These are phyloP conservation scores for Gastrolobium villosum DNA, from an alignment of 306 rosid species.

Conservation along the genomic window DNA sequence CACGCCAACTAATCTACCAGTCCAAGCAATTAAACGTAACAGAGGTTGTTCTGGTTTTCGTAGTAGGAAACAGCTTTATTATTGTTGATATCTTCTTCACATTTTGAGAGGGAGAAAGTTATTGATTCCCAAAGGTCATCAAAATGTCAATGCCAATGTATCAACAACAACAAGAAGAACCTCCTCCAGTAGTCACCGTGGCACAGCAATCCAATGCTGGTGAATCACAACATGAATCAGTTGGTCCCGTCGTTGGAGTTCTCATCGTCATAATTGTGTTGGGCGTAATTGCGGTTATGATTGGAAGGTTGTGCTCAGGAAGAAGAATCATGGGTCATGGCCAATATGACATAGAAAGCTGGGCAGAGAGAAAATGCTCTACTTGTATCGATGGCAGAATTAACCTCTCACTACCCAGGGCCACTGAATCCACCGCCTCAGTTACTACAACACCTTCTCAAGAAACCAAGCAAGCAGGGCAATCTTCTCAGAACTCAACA, in stretches of 20 bases:
- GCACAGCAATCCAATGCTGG: constrained; percentile 37
- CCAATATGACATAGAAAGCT: constrained; percentile 77
- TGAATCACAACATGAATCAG: constrained; percentile 53
- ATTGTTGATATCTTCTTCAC: neutral
- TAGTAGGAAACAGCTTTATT: neutral
- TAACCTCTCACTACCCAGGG: constrained; percentile 44
- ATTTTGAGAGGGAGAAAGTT: neutral
- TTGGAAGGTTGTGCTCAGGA: constrained; percentile 69
- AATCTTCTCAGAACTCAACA: constrained; percentile 52
- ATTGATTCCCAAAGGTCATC: neutral
- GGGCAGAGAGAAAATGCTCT: constrained; percentile 90
- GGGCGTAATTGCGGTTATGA: constrained; percentile 60
- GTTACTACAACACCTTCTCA: constrained; percentile 54
- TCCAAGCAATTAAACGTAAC: too few relatives aligned
- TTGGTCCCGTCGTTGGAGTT: constrained; percentile 65
- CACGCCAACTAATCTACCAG: too few relatives aligned
- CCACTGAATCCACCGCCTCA: constrained; percentile 41
- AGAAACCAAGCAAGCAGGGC: constrained; percentile 50
- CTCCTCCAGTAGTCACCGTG: constrained; percentile 48
- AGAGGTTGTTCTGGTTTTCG: too few relatives aligned
- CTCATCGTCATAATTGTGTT: constrained; percentile 54
- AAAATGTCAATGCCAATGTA: constrained; percentile 59
- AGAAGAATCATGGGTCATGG: constrained; percentile 77
- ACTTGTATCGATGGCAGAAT: constrained; percentile 86
- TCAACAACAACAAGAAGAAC: constrained; percentile 37